A percentile compares a stretch with the other conserved stretches of the same genome.
These are phyloP conservation scores for Irpex sp. DNA, from an alignment of 1,284 basidiomycete species.

Conservation along the genomic window DNA sequence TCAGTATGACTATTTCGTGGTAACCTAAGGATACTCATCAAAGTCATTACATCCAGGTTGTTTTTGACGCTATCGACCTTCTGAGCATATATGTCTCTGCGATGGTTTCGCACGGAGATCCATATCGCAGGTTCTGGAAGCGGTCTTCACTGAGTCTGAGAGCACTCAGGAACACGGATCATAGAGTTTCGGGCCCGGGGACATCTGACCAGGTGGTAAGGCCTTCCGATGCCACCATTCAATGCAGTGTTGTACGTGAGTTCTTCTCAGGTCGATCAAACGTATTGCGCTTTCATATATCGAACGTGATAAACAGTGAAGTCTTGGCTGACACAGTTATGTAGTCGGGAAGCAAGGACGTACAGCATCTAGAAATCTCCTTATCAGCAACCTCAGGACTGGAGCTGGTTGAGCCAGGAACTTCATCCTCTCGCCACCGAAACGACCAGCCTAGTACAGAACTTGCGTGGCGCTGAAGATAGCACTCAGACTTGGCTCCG, in stretches of 20 bases:
- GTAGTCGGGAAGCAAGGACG: not conserved
- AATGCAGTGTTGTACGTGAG: not conserved
- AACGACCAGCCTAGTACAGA: too few relatives aligned
- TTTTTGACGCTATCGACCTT: too few relatives aligned
- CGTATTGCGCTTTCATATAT: not conserved
- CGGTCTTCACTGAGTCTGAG: not conserved
- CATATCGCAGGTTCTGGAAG: not conserved
- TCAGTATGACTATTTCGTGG: too few relatives aligned
- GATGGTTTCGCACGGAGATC: not conserved
- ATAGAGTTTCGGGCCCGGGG: not conserved
- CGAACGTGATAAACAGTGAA: not conserved
- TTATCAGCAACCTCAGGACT: not conserved
- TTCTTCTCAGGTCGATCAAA: not conserved
- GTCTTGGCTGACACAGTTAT: not conserved
- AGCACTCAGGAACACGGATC: not conserved
- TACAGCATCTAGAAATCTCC: not conserved
- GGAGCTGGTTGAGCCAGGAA: not conserved
- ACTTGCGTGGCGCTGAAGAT: not conserved
- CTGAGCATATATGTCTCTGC: not conserved
- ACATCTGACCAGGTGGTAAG: not conserved
- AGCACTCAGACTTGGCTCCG: not conserved
- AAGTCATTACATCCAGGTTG: too few relatives aligned
- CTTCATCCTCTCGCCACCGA: not conserved
- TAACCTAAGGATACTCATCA: too few relatives aligned
- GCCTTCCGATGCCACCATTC: not conserved